Evolutionary conservation across 2,329 filamentous ascomycete genomes (phyloP), one percentile per base, ranked within the genome.

Genomic region (Botrytis hyacinthi): DNA sequence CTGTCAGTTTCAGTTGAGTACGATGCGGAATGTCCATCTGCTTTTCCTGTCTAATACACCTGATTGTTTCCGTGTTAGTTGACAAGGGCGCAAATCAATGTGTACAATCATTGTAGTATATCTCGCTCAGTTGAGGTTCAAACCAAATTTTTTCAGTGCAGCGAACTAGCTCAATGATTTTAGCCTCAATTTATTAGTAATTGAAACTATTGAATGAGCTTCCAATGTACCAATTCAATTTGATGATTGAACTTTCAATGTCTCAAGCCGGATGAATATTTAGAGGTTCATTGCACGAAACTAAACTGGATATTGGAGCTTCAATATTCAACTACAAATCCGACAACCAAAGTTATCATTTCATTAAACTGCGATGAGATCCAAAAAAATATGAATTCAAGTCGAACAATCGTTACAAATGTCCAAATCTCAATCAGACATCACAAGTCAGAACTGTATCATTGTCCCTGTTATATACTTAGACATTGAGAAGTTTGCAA

Each of bases 1-100:
- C 57, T 79, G 40, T 73, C 63, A 29, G 35, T 32, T 32, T 61
- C 74, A 6, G 42, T 16, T 48, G 46, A 72, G 29, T 77, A 75
- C 74, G 75, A 78, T 75, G 35, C 14, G 3, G 42, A 14, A 26
- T 65, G 44, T 22, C 22, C 40, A 48, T 44, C 12, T 32, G 12
- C 18, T 20, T 62, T 51, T 12, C 22, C 40, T 8, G 22, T 29
- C 51, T 51, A 16, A 71, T 8, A 6, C 29, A 51, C 10, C 59
- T 7, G 4, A 2, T 20, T 61, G 5, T 7, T 61, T 37, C 1
- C 7, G 20, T 20, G 14, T 32, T 20, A 12, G 12, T n/a, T 3
- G 3, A 4, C 4, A n/a, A 7, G 4, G 48, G 48, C 26, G 10
- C 2, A n/a, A 7, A 14, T 12, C 2, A 6, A n/a, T n/a, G 14